A percentile compares a stretch with the other conserved stretches of the same genome.
Evolutionary conservation across 1,284 basidiomycete species (phyloP).

Genomic region (Moesziomyces antarcticus): DNA sequence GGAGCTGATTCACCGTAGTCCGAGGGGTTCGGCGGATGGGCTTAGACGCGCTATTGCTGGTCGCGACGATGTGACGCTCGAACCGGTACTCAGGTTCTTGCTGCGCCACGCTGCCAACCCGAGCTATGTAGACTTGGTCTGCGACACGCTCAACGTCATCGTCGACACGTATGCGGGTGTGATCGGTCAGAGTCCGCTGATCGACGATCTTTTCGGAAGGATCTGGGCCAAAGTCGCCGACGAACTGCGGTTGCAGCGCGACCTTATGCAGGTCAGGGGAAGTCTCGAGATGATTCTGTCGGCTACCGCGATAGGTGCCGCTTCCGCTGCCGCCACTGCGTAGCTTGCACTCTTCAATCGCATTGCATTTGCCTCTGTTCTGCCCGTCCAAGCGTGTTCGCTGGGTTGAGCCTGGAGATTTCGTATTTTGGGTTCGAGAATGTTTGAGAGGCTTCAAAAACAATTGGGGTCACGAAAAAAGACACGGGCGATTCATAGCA

Average conservation of each 20-base stretch:
- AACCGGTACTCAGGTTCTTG: slow-evolving; percentile 87
- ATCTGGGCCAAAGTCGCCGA: slow-evolving; percentile 83
- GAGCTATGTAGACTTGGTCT: slow-evolving; percentile 87
- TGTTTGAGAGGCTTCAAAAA: too few species aligned
- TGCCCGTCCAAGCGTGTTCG: too few species aligned
- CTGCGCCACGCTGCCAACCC: slow-evolving; percentile 88
- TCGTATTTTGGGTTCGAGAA: too few species aligned
- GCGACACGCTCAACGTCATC: slow-evolving; percentile 82
- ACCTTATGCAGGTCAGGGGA: slow-evolving; percentile 84
- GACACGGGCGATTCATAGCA: too few species aligned
- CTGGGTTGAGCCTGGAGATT: too few species aligned
- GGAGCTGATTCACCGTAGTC: slow-evolving; percentile 83
- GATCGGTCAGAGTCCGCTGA: slow-evolving; percentile 90
- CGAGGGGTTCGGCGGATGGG: slow-evolving; percentile 75
- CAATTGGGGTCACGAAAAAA: neutral
- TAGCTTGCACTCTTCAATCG: neutral
- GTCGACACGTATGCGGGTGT: slow-evolving; percentile 92
- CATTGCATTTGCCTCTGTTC: too few species aligned
- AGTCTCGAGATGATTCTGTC: slow-evolving; percentile 90
- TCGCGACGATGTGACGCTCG: slow-evolving; percentile 91
- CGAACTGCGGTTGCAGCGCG: slow-evolving; percentile 90
- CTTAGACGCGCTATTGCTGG: slow-evolving; percentile 85
- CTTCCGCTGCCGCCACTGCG: slow-evolving; percentile 5
- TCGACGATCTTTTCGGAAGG: slow-evolving; percentile 84
- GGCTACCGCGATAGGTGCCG: slow-evolving; percentile 51